phyloP scores from a whole-genome alignment of 495 filamentous ascomycete species.

The Penicillium lagena region DNA sequence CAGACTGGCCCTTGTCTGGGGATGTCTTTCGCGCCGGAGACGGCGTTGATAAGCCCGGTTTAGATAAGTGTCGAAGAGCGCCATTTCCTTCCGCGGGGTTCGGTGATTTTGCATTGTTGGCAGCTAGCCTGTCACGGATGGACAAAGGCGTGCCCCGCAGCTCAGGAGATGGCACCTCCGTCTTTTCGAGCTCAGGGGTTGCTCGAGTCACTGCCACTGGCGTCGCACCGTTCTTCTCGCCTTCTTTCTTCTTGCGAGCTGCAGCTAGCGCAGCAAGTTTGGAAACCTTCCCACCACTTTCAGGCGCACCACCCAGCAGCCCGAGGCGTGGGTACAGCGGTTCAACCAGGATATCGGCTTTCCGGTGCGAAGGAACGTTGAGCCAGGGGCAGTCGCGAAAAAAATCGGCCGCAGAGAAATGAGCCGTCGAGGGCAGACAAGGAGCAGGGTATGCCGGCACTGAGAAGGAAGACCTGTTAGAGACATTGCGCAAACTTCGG shows the following conservation, averaged over 20 bases:
- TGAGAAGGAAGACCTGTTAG: constrained; percentile 37
- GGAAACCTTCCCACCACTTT: constrained; percentile 61
- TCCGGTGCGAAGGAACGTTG: constrained; percentile 62
- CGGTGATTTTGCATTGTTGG: constrained; percentile 16
- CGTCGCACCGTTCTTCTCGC: constrained; percentile 43
- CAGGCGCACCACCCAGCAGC: constrained; percentile 68
- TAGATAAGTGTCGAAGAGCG: constrained; percentile 16
- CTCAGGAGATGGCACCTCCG: constrained; percentile 15
- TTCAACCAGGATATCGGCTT: constrained; percentile 58
- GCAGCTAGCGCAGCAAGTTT: constrained; percentile 87
- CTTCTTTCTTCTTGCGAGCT: constrained; percentile 75
- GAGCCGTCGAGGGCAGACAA: constrained; percentile 12
- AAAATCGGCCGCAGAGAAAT: constrained; percentile 49
- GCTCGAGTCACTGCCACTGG: constrained; percentile 3
- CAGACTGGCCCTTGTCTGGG: constrained; percentile 10
- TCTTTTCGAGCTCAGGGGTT: constrained; percentile 5
- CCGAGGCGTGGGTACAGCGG: constrained; percentile 52
- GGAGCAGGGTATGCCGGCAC: constrained; percentile 30
- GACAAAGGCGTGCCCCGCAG: constrained; percentile 18
- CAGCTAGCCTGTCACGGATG: constrained; percentile 31
- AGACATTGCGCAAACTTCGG: constrained; percentile 27
- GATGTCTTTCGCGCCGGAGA: constrained; percentile 10
- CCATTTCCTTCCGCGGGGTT: constrained; percentile 23
- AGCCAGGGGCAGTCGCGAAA: constrained; percentile 87
- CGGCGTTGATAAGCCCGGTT: constrained; percentile 10